Conservation (phyloP, 164 flowering plant species). For the Malania oleifera region DNA sequence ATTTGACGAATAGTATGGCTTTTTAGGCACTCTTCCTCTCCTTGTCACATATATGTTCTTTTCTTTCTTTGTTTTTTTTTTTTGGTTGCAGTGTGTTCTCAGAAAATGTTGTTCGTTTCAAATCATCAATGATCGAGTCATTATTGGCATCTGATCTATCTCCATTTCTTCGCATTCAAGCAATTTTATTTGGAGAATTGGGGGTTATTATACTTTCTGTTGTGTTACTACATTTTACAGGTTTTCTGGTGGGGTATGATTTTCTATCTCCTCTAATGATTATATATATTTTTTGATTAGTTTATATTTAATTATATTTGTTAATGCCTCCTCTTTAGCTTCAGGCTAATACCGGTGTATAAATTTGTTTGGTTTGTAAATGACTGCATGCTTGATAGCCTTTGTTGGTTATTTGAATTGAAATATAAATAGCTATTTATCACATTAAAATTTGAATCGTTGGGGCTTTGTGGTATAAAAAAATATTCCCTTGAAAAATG, state of each 20-base stretch:
- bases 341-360: not conserved
- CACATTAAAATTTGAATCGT: too few species aligned
- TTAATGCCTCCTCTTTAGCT: not conserved
- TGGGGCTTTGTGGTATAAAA: too few species aligned
- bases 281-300: too few species aligned
- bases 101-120: slow-evolving; percentile 59
- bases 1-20: not conserved
- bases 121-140: slow-evolving; percentile 37
- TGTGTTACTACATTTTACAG: slow-evolving; percentile 57
- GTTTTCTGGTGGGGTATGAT: slow-evolving; percentile 80
- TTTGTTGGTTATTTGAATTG: too few species aligned
- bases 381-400: too few species aligned
- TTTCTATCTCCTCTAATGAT: not conserved
- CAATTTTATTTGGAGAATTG: slow-evolving; percentile 51
- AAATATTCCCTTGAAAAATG: too few species aligned
- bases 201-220: slow-evolving; percentile 55
- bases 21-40: not conserved
- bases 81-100: slow-evolving; percentile 74
- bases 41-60: not conserved
- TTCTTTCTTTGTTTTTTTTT: not conserved
- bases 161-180: slow-evolving; percentile 29
- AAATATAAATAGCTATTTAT: too few species aligned
- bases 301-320: not conserved
- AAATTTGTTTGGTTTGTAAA: too few species aligned
- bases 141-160: slow-evolving; percentile 33